Base-by-base conservation (phyloP, 2,329 filamentous ascomycete species). In the Shiraia sp. region DNA sequence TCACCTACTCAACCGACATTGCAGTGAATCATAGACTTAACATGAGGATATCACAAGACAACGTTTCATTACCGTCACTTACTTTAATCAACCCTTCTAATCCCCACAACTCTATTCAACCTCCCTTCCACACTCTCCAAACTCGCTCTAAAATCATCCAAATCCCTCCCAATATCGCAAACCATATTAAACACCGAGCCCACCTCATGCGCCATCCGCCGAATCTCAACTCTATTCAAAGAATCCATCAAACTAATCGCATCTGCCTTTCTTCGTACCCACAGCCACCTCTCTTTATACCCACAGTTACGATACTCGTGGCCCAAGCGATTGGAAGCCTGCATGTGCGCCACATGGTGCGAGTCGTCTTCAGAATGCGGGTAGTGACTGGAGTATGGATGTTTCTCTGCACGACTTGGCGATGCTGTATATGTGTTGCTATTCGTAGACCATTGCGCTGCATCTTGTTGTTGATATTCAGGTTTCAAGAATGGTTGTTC, bases 401-500 rank as follows among this genome's bases (percentile, higher is more conserved):
- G 27, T 13, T 59, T 45, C 32, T 51, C 45, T 19, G 40, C 28
- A 19, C 36, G 30, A 19, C 34, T 23, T 15, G 37, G 22, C 3
- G 37, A 13, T n/a, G n/a, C n/a, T n/a, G n/a, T n/a, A 13, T 35
- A 28, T 6, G 32, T 40, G 32, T 32, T 6, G 28, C 43, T 30
- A 24, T 40, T 48, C 6, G 32, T 49, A 14, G 30, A 47, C 55
- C 54, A 54, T 12, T 48, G 44, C 22, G 40, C 42, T 4, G 49
- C 32, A 22, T 45, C 53, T 16, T 44, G 36, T 8, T 45, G 24
- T 19, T 65, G 58, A 28, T 60, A 58, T n/a, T 62, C 55, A 9
- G 61, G 49, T 28, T 61, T 62, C 22, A 75, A 46, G 32, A 75
- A 75, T 0, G 68, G 65, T 33, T 53, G 43, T 50, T 75, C 72